Evolutionary conservation across 176 grass and related monocot genomes (phyloP), one percentile per base, ranked within the genome.

Genomic region (Zoysia pacifica): DNA sequence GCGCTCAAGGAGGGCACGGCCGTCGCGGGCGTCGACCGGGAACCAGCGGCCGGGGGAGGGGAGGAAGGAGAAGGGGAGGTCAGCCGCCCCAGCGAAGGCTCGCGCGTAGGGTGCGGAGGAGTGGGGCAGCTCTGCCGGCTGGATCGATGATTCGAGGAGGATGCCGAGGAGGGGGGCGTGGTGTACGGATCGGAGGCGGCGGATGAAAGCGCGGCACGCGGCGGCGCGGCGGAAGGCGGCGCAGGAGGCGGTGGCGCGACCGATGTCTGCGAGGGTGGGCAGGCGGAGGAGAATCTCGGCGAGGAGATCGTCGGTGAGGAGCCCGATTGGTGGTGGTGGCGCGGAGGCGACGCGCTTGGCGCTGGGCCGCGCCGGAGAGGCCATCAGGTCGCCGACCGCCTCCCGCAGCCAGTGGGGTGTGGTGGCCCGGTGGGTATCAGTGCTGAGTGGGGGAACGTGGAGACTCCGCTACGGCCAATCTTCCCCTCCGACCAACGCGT

Each of bases 241-340:
- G 68, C 80, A 78, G 13, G 86, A 50, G 73, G 48, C 54, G 66
- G 66, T 36, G 67, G 67, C 73, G 48, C 79, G 67, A 16, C 66
- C 79, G 60, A 87, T 35, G 40, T 77, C 86, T 5, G 56, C 48
- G 8, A 69, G 48, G 58, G 67, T 40, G 58, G 85, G 41, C 35
- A 87, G 66, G 80, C 74, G 68, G 80, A 83, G 67, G 35, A 87
- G 59, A 60, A 83, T 78, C 61, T 87, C 50, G 60, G 19, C 60
- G 18, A 83, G 80, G 61, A 83, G 49, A 12, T 87, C 80, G 60
- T 79, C 74, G 5, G 7, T 72, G 50, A 86, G 84, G 61, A 18
- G 28, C 16, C 3, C 4, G 51, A 79, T 11, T 42, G 63, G 63
- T 1, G 73, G 43, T 42, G 49, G 18, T 2, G 16, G 39, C 38